Base-by-base conservation (phyloP, 169 alveolate species). In the Plasmodium adleri region DNA sequence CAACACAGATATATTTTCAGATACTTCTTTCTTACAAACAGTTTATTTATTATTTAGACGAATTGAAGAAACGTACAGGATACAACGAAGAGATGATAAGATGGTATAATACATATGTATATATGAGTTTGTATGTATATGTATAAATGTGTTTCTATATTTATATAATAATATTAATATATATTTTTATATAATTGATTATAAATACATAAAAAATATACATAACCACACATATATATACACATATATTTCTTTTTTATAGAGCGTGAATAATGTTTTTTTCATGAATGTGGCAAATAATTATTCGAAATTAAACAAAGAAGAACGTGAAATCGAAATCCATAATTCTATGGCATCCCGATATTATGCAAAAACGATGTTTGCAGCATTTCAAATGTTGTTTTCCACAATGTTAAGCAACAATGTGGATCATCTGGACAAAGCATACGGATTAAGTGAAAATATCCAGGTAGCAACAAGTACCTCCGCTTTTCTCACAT, bases 221-320 rank as follows among this genome's bases (percentile, higher is more conserved):
- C 22, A 20, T 20, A 20, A 20, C 22, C 22, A 20, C 22, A 20
- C 0, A 20, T 0, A 20, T 20, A 63, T 20, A 20, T 20, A 39
- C 62, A 20, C 22, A 20, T 0, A 20, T 20, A 20, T 20, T 20
- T 39, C 39, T 32, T 8, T 59, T 73, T 58, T 28, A 3, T 15
- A 75, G 88, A 63, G 88, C 28, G 13, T 75, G 1, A 75, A 22
- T 22, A 75, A 75, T 24, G 20, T 64, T 5, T 75, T 62, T 24
- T 63, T 75, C 26, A 13, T 75, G 22, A 75, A 75, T 49, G 75
- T 75, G 26, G 47, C 68, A 45, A 52, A 50, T 47, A 2, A 75
- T 28, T 75, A 75, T 56, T 75, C 88, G 4, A 63, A 28, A 75
- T 24, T 75, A 66, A 75, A 26, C 28, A 75, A 75, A 47, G 88